These are phyloP conservation scores for Emericellopsis atlantica DNA, from an alignment of 2,329 filamentous ascomycete species.

Conservation along the genomic window DNA sequence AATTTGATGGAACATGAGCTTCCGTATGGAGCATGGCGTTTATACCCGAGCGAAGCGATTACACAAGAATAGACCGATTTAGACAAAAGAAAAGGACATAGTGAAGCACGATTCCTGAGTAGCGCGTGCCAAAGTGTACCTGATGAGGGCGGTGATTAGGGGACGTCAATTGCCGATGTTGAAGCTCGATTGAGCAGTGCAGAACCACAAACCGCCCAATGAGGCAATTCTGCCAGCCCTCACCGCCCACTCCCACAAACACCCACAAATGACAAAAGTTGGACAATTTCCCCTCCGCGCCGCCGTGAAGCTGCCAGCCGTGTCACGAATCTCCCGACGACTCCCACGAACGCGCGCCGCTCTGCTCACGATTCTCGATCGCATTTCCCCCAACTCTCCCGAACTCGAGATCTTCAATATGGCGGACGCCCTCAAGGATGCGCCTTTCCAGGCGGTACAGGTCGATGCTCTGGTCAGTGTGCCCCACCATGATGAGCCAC, in stretches of 20 bases:
- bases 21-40: neutral
- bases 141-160: too few relatives aligned
- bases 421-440: constrained; percentile 50
- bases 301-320: constrained; percentile 6
- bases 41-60: too few relatives aligned
- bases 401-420: constrained; percentile 25
- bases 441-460: constrained; percentile 75
- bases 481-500: constrained; percentile 17
- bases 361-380: neutral
- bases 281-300: constrained; percentile 21
- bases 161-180: too few relatives aligned
- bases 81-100: neutral
- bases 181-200: too few relatives aligned
- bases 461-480: constrained; percentile 79
- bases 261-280: constrained; percentile 33
- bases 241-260: constrained; percentile 28
- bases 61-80: neutral
- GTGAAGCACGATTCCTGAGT: too few relatives aligned
- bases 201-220: too few relatives aligned
- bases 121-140: too few relatives aligned
- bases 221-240: constrained; percentile 18
- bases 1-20: neutral
- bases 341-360: constrained; percentile 6
- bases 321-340: constrained; percentile 3
- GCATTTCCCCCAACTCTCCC: neutral